phyloP scores from a whole-genome alignment of 257 asterid genomes.

The Leonotis leonurus region DNA sequence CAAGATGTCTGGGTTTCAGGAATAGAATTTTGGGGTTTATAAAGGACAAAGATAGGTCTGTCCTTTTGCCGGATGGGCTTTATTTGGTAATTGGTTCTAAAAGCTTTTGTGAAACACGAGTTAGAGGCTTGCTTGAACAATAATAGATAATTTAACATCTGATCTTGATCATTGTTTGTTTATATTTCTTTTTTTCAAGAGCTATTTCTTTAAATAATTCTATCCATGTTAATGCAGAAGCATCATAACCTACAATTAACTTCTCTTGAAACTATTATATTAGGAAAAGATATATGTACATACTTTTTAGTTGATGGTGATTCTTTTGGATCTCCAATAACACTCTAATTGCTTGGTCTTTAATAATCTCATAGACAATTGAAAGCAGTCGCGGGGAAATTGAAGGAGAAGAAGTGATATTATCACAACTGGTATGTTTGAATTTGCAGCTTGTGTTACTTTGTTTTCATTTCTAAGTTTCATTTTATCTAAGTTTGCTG shows the following conservation, averaged over 20 bases:
- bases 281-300: background rate
- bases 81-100: background rate
- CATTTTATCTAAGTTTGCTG: background rate
- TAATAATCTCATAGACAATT: slow-evolving; percentile 49
- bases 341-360: slow-evolving; percentile 4
- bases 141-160: background rate
- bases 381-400: slow-evolving; percentile 64
- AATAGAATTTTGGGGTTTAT: background rate
- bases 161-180: background rate
- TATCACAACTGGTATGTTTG: slow-evolving; percentile 65
- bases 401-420: slow-evolving; percentile 59
- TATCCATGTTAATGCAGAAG: background rate
- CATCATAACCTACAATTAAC: background rate
- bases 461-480: background rate
- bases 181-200: background rate
- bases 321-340: background rate
- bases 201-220: background rate
- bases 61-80: background rate
- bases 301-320: background rate
- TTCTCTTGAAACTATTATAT: background rate
- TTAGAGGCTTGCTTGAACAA: background rate
- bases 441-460: background rate
- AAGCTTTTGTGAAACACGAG: background rate
- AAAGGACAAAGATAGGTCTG: background rate
- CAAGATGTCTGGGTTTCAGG: background rate